These are phyloP conservation scores for Trypanosoma rangeli DNA, from an alignment of 208 protist species.

Conservation along the genomic window DNA sequence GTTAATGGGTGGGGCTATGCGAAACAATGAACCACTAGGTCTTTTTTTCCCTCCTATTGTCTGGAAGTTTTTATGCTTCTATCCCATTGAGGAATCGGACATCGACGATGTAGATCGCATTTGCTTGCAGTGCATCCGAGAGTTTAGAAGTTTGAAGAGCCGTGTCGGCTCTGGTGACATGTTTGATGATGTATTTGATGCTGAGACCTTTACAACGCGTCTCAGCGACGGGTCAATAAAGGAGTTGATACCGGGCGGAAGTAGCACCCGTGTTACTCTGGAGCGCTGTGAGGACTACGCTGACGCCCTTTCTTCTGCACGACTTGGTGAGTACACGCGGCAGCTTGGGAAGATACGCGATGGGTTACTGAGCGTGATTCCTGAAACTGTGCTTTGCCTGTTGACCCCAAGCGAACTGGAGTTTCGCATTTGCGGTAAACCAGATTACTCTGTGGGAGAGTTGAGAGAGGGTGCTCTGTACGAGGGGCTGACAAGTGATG, in stretches of 20 bases:
- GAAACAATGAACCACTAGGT: conserved; percentile 87
- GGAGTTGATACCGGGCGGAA: conserved; percentile 76
- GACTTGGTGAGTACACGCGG: conserved; percentile 81
- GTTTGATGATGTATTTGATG: conserved; percentile 84
- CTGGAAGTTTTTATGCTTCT: conserved; percentile 85
- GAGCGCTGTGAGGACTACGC: conserved; percentile 78
- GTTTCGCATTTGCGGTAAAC: conserved; percentile 84
- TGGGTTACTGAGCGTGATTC: conserved; percentile 87
- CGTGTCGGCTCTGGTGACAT: conserved; percentile 37
- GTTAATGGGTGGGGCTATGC: conserved; percentile 94
- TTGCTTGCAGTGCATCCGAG: conserved; percentile 81
- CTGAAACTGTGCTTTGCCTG: conserved; percentile 79
- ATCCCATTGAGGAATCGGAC: conserved; percentile 70
- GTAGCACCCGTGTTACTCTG: conserved; percentile 66
- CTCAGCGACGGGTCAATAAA: conserved; percentile 74
- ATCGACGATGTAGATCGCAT: conserved; percentile 80
- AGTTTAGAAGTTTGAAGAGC: conserved; percentile 62
- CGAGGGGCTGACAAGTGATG: conserved; percentile 79
- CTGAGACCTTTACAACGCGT: conserved; percentile 82
- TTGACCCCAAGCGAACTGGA: conserved; percentile 89
- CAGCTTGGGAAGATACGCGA: conserved; percentile 80
- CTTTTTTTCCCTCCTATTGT: conserved; percentile 91
- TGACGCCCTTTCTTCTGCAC: conserved; percentile 55
- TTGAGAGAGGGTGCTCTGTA: conserved; percentile 80
- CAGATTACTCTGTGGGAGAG: conserved; percentile 87